Conservation (phyloP, 2,329 filamentous ascomycete species). For the Lachnellula willkommii region DNA sequence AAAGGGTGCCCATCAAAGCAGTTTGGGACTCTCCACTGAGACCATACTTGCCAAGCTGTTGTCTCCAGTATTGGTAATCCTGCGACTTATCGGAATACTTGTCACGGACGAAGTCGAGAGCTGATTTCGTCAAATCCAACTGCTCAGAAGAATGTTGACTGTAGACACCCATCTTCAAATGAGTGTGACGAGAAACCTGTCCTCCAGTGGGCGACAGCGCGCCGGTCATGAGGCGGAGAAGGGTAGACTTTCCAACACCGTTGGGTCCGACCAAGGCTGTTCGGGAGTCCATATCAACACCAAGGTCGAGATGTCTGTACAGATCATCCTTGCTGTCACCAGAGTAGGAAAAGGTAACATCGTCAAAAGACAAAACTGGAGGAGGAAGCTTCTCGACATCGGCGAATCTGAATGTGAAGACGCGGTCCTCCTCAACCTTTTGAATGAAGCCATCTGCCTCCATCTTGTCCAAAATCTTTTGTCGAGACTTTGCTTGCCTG, state of each 20-base stretch:
- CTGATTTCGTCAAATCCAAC: conserved; percentile 95
- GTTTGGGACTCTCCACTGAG: conserved; percentile 91
- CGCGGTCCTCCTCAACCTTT: conserved; percentile 74
- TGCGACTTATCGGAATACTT: conserved; percentile 86
- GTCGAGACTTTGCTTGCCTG: conserved; percentile 94
- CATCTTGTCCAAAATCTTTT: conserved; percentile 99
- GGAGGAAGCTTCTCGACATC: conserved; percentile 99
- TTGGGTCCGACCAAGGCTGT: conserved; percentile 96
- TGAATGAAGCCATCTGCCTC: conserved; percentile 98
- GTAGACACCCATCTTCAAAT: conserved; percentile 98
- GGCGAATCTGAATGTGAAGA: conserved; percentile 97
- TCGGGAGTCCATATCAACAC: conserved; percentile 99
- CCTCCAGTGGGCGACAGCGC: conserved; percentile 82
- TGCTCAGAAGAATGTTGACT: conserved; percentile 98
- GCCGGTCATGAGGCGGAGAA: conserved; percentile 93
- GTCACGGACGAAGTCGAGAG: conserved; percentile 95
- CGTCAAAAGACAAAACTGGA: conserved; percentile 90
- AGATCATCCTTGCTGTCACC: conserved; percentile 84
- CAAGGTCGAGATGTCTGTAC: conserved; percentile 94
- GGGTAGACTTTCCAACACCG: conserved; percentile 97
- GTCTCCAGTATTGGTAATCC: conserved; percentile 99
- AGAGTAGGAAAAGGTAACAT: conserved; percentile 97
- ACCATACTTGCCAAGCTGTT: conserved; percentile 93
- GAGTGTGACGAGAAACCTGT: conserved; percentile 83
- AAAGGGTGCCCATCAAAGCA: conserved; percentile 94